Evolutionary conservation across 2,329 filamentous ascomycete species (phyloP), one percentile per base, ranked within the genome.

Genomic region (Colletotrichum cordylinicola): DNA sequence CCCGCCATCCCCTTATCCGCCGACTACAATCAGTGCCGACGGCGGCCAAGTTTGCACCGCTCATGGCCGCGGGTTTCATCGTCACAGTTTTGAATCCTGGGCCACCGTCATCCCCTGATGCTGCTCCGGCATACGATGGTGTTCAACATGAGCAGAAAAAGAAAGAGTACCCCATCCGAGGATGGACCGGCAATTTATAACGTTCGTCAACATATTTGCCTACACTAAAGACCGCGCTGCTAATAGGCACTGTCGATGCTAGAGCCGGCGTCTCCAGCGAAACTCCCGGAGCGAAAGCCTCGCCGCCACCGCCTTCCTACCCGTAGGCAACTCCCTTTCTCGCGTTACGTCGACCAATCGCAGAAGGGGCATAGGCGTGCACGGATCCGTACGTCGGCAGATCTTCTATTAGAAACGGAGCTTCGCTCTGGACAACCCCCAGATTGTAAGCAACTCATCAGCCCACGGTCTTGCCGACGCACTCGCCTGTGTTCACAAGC

Each of bases 191-290:
- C 0, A 58, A 29, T 6, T 18, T 58, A 1, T 58, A 29, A 29
- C 18, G 55, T 58, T 7, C 4, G 55, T 58, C 18, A n/a, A 29
- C 4, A 18, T 58, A 9, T 16, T 1, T 58, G 27, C 6, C 0
- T 29, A 13, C n/a, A 8, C 43, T 21, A 52, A 0, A 33, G 31
- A 52, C 13, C 2, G 21, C 55, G 55, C 0, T 18, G 24, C 13
- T 18, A 29, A 58, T 7, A 24, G 1, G 29, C 55, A 16, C 10
- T 7, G 10, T 48, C 18, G 21, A 24, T 58, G 21, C 0, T 33
- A 31, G 16, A 33, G 39, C 39, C 39, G 18, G 18, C 3, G 39
- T 31, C 16, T 18, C 56, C 8, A 13, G 6, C 4, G 6, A 6
- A 33, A 15, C n/a, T 52, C 0, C 43, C n/a, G 3, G 12, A 52